Base-by-base conservation (phyloP, 2,329 filamentous ascomycete genomes). In the Curvularia eragrostidis region DNA sequence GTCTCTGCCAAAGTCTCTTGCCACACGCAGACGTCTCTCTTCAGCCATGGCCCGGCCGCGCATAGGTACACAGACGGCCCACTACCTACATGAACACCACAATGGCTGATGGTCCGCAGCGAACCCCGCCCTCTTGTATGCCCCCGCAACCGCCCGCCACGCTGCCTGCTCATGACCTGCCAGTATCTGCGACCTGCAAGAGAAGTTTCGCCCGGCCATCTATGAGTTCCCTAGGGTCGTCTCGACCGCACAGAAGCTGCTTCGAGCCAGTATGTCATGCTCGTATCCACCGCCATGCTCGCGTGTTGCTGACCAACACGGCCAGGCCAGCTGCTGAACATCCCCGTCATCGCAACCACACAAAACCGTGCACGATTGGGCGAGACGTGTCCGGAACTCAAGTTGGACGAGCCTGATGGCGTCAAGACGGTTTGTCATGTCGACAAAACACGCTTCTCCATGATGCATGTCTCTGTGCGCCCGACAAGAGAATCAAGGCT, bases 141-240 rank as follows among this genome's bases (percentile, higher is more conserved):
- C 21, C 39, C 15, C 39, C 21, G 5, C 21, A 19, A 23, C 54
- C 59, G 46, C 48, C 32, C 51, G 9, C 44, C 15, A 43, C 49
- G 48, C 43, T 58, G 24, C 19, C 38, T 53, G 58, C 70, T 75
- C 60, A 75, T 60, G 26, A 54, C 10, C 19, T 50, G 6, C 34
- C 58, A 97, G 93, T 71, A 86, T 98, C 74, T 98, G 94, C 80
- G 94, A 98, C 73, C 83, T 98, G 63, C 94, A 98, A 80, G 94
- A 97, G 67, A 96, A 93, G 77, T 98, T 98, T 79, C 86, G 91
- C 60, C 82, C 83, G 8, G 89, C 88, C 54, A 97, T 98, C 69
- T 86, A 89, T 79, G 89, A 96, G 73, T 97, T 93, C 73, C 86
- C 91, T 63, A 92, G 90, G 75, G 85, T 97, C 28, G 73, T 84